Base-by-base conservation (phyloP, 139 green algal species). In the Chlorella ohadii region DNA sequence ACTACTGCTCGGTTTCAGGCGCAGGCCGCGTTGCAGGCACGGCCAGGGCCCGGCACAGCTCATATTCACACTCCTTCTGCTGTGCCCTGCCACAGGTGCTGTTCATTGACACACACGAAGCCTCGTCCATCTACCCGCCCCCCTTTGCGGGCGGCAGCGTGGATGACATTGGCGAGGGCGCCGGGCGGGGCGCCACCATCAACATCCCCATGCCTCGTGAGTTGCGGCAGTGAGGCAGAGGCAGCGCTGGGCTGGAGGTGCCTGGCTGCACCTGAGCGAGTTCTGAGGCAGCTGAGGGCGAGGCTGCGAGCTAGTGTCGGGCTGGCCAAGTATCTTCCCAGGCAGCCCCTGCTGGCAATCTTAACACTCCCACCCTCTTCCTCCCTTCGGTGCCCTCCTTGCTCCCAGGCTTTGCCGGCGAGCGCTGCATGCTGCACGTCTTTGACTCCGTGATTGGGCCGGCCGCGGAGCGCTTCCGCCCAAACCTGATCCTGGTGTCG, bases 81-180 rank as follows among this genome's bases (percentile, higher is more conserved):
- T 22, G 2, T 51, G 44, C 44, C 9, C 44, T 4, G 3, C 51
- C 12, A 19, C 51, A 59, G 51, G 91, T 97, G 23, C 85, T 99
- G 41, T 98, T 98, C 84, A 63, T 98, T 31, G 95, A 89, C 79
- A 97, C 88, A 5, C 96, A 98, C 82, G 94, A 98, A 79, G 79
- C 39, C 16, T 72, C 84, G 17, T 59, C 55, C 25, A 56, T 61
- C 57, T 86, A 86, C 81, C 81, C 80, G 34, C 80, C 80, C 16
- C 80, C 80, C 34, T 72, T 34, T 38, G n/a, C 36, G 16, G 34
- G 44, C 67, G 80, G 33, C 55, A 96, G 94, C 61, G 93, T 92
- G 16, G 64, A 71, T 9, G 92, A 97, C 27, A 66, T 93, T 0
- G 96, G 96, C 1, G 23, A 78, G 1, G 95, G 85, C 19, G 84